These are phyloP conservation scores for Fraxinus sp. DNA, from an alignment of 305 asterid species.

Conservation along the genomic window DNA sequence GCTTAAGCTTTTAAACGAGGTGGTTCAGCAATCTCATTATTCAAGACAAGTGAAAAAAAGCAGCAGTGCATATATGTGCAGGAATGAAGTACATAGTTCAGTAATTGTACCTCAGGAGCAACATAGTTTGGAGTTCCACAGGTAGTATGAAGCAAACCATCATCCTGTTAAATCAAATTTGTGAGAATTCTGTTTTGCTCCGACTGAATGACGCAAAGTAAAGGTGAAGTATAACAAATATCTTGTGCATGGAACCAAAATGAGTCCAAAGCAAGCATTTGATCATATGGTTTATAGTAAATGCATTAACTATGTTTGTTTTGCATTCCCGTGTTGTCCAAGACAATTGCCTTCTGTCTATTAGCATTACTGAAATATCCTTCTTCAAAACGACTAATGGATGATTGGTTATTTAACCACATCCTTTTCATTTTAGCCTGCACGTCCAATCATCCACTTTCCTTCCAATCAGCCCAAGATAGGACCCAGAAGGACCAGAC, in stretches of 20 bases:
- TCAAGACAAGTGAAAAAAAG: background rate
- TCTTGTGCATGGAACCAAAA: background rate
- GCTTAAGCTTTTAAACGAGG: background rate
- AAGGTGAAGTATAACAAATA: background rate
- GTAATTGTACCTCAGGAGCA: conserved; percentile 80
- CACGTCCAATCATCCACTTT: background rate
- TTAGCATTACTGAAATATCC: background rate
- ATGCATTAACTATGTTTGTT: background rate
- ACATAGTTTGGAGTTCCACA: conserved; percentile 98
- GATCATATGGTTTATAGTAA: background rate
- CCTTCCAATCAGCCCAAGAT: background rate
- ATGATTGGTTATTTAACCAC: background rate
- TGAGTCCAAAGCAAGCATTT: background rate
- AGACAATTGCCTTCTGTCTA: background rate
- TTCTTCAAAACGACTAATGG: background rate
- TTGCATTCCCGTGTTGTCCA: background rate
- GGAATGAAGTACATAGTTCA: background rate
- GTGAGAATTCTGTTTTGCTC: conserved; percentile 7
- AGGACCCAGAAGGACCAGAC: background rate
- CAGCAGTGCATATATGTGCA: background rate
- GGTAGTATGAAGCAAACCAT: conserved; percentile 92
- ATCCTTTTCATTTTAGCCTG: background rate
- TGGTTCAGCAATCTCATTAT: conserved; percentile 5
- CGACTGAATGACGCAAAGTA: background rate
- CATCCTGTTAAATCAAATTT: conserved; percentile 58